Conservation (phyloP, 2,329 filamentous ascomycete species). For the Neocatenulostroma microsporum region DNA sequence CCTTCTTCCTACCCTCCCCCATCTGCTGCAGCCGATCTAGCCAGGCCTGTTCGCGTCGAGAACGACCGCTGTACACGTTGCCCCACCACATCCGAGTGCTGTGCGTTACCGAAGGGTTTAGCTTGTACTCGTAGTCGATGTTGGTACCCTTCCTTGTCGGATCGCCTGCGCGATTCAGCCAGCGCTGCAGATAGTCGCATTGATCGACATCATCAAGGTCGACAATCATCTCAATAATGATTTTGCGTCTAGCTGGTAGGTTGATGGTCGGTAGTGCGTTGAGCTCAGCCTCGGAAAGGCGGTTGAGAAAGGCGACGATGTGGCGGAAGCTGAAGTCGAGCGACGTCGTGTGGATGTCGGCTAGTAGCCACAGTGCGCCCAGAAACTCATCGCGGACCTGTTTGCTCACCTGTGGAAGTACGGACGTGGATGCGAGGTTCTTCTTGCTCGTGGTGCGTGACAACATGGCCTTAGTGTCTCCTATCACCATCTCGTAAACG, state of each 20-base stretch:
- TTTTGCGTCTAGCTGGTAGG: constrained; percentile 31
- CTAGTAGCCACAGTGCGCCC: background rate
- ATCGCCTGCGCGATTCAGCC: constrained; percentile 1
- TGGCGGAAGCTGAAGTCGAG: constrained; percentile 10
- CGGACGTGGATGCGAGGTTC: background rate
- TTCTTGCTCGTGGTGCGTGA: background rate
- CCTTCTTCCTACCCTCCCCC: constrained; percentile 1
- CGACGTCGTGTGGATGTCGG: constrained; percentile 1
- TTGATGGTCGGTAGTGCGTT: background rate
- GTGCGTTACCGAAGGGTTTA: too few species aligned
- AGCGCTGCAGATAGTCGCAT: constrained; percentile 1
- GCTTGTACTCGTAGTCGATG: background rate
- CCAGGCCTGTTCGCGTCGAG: too few species aligned
- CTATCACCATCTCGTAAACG: constrained; percentile 8
- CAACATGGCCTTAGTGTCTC: constrained; percentile 1
- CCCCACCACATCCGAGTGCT: too few species aligned
- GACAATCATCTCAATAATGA: constrained; percentile 2
- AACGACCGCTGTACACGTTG: too few species aligned
- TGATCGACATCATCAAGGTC: too few species aligned
- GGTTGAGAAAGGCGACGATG: constrained; percentile 9
- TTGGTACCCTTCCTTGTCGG: constrained; percentile 6
- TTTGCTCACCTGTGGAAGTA: constrained; percentile 5
- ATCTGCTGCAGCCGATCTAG: too few species aligned
- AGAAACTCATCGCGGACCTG: constrained; percentile 8
- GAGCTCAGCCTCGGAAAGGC: constrained; percentile 3